Conservation (phyloP, 176 grass and related monocot genomes). For the Alopecurus myosuroides region DNA sequence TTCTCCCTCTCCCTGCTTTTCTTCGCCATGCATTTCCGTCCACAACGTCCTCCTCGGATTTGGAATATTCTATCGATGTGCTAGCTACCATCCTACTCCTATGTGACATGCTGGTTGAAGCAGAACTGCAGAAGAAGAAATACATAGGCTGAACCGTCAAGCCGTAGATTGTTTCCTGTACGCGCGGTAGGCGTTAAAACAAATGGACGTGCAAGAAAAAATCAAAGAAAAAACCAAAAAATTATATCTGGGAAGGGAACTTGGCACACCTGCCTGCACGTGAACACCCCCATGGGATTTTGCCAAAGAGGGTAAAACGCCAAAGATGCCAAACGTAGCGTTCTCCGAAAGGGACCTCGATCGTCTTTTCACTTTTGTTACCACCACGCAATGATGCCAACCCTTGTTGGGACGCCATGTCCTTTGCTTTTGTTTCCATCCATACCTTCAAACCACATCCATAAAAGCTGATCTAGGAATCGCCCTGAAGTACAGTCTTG, state of each 20-base stretch:
- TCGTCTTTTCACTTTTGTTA: background rate
- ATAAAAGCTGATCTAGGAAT: background rate
- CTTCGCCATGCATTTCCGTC: background rate
- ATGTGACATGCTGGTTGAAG: background rate
- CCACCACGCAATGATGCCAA: constrained; percentile 13
- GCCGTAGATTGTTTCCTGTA: background rate
- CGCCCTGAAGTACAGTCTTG: constrained; percentile 14
- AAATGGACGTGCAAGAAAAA: background rate
- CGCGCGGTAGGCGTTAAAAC: background rate
- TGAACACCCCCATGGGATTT: constrained; percentile 11
- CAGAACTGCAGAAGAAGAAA: background rate
- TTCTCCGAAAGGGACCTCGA: constrained; percentile 27
- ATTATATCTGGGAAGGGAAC: background rate
- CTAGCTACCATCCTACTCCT: too few relatives aligned
- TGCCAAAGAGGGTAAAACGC: constrained; percentile 8
- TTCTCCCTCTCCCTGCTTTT: background rate
- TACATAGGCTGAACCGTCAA: background rate
- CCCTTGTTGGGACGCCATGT: constrained; percentile 28
- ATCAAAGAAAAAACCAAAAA: background rate
- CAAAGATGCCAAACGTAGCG: constrained; percentile 47
- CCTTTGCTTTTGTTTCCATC: constrained; percentile 20
- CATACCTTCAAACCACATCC: background rate
- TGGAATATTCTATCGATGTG: background rate
- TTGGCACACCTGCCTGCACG: constrained; percentile 17
- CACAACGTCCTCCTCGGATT: background rate